A percentile compares a stretch with the other conserved stretches of the same genome.
phyloP scores from a whole-genome alignment of 2,329 filamentous ascomycete genomes.

The Penicillium sp. region DNA sequence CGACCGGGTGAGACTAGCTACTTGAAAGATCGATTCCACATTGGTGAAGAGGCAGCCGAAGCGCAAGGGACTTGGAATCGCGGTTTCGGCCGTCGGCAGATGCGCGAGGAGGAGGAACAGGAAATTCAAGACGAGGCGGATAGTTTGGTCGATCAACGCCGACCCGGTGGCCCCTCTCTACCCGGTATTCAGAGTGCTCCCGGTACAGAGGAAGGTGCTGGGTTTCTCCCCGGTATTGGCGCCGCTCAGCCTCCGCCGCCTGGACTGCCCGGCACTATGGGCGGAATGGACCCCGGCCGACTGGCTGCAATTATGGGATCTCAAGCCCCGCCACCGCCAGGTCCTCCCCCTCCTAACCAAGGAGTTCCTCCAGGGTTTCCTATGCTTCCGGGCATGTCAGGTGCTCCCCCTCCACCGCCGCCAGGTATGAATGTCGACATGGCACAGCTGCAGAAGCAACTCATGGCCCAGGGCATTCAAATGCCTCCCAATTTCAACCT shows the following conservation, averaged over 20 bases:
- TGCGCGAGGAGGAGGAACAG: constrained; percentile 90
- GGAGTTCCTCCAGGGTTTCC: constrained; percentile 38
- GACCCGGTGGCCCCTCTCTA: constrained; percentile 63
- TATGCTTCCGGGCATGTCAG: constrained; percentile 50
- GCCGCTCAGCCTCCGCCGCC: constrained; percentile 45
- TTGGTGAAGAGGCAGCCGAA: constrained; percentile 90
- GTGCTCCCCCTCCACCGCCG: constrained; percentile 58
- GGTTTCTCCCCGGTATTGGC: constrained; percentile 54
- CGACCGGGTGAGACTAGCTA: constrained; percentile 85
- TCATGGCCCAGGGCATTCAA: constrained; percentile 39
- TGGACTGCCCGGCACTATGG: constrained; percentile 38
- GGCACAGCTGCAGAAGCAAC: constrained; percentile 44
- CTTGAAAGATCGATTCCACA: constrained; percentile 90
- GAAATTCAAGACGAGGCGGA: constrained; percentile 93
- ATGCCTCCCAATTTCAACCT: constrained; percentile 42
- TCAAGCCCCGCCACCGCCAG: constrained; percentile 41
- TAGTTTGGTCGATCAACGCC: constrained; percentile 87
- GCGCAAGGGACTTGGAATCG: constrained; percentile 94
- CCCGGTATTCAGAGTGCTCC: constrained; percentile 63
- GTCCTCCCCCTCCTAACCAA: constrained; percentile 1
- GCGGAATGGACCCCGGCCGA: constrained; percentile 53
- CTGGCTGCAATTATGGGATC: constrained; percentile 52
- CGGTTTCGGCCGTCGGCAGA: constrained; percentile 74
- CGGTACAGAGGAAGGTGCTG: constrained; percentile 48
- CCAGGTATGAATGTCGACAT: constrained; percentile 44